Evolutionary conservation across 2,329 filamentous ascomycete species (phyloP).

Genomic region (Pseudogymnoascus verrucosus): DNA sequence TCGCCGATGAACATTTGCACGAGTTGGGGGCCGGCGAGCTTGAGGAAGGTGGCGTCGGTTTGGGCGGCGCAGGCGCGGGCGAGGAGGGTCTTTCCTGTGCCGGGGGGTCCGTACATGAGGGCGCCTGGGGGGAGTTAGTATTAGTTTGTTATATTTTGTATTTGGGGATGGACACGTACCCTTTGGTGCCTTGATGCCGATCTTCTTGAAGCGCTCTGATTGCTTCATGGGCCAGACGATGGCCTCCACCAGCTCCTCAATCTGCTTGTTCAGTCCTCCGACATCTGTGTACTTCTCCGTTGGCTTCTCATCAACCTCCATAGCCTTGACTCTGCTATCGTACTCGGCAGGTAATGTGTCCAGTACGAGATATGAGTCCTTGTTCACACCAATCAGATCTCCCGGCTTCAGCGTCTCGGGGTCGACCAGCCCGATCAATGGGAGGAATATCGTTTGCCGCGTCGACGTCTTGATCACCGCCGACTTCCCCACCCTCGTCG

Average conservation of each 20-base stretch:
- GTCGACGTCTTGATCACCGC: conserved; percentile 99
- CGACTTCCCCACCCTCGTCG: conserved; percentile 92
- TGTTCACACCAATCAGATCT: conserved; percentile 96
- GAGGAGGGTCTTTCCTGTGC: conserved; percentile 84
- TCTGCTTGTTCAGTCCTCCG: conserved; percentile 95
- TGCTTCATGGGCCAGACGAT: conserved; percentile 99
- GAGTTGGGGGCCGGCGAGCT: conserved; percentile 92
- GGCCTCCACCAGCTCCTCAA: conserved; percentile 95
- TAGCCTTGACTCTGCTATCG: conserved; percentile 97
- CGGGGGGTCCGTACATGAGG: conserved; percentile 92
- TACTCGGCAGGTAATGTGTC: conserved; percentile 97
- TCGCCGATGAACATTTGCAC: conserved; percentile 99
- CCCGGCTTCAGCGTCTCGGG: conserved; percentile 90
- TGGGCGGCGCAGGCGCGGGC: conserved; percentile 95
- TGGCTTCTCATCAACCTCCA: conserved; percentile 99
- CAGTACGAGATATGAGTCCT: conserved; percentile 95
- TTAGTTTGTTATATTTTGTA: not conserved
- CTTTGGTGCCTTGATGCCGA: conserved; percentile 98
- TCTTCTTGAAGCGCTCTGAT: conserved; percentile 98
- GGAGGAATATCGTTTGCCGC: conserved; percentile 95
- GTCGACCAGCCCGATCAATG: conserved; percentile 92
- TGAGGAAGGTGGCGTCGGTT: conserved; percentile 97
- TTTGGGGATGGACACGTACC: conserved; percentile 47
- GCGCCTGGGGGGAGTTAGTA: conserved; percentile 53
- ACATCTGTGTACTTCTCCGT: conserved; percentile 99